Evolutionary conservation across 2,329 filamentous ascomycete species (phyloP).

Genomic region (Hypoxylon rubiginosum): DNA sequence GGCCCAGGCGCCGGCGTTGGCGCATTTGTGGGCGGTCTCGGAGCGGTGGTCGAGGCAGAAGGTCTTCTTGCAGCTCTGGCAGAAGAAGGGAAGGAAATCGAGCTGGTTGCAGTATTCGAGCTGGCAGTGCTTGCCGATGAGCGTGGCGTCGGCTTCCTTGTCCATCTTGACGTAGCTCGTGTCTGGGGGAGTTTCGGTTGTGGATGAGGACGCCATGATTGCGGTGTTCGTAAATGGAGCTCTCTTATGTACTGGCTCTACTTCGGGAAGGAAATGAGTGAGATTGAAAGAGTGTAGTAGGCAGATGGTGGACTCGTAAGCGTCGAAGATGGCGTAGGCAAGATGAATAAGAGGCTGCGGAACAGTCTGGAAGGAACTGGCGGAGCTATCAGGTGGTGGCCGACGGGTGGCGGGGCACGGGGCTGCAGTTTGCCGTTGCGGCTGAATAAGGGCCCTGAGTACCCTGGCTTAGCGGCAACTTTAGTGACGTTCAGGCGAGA

Average conservation of each 20-base stretch:
- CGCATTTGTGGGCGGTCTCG: conserved; percentile 82
- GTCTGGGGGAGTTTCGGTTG: conserved; percentile 55
- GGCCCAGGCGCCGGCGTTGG: conserved; percentile 73
- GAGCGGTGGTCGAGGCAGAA: conserved; percentile 96
- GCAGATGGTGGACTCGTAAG: conserved; percentile 47
- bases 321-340: conserved; percentile 40
- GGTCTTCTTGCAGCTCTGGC: conserved; percentile 86
- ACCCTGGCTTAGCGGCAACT: conserved; percentile 14
- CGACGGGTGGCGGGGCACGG: conserved; percentile 27
- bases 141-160: conserved; percentile 78
- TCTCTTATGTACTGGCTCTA: conserved; percentile 27
- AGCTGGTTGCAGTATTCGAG: conserved; percentile 92
- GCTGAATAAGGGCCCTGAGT: conserved; percentile 28
- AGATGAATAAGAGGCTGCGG: conserved; percentile 44
- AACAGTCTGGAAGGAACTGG: conserved; percentile 48
- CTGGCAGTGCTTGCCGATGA: conserved; percentile 92
- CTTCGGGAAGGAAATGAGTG: neutral
- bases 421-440: conserved; percentile 27
- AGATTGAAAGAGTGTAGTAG: conserved; percentile 26
- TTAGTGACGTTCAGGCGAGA: neutral
- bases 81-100: conserved; percentile 95
- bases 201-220: conserved; percentile 67
- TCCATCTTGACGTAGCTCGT: conserved; percentile 80
- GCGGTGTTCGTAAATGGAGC: conserved; percentile 6
- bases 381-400: conserved; percentile 7